Conservation (phyloP, 106 monocot genomes). For the Phalaenopsis aphrodite region DNA sequence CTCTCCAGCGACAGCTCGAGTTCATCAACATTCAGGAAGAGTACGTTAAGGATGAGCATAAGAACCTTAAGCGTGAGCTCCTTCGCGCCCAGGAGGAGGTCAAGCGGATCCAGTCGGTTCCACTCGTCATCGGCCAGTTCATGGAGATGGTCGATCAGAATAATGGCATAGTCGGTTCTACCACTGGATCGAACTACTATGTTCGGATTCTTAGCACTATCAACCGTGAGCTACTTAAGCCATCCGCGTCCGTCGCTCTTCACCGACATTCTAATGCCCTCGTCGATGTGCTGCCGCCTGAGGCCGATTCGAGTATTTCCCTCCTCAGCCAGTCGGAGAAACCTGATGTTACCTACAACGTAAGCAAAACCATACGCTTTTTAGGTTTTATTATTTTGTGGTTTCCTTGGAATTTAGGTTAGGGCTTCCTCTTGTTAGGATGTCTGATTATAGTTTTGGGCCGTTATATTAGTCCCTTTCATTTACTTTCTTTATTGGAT, state of each 20-base stretch:
- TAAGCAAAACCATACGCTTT: slow-evolving; percentile 12
- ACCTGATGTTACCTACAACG: slow-evolving; percentile 58
- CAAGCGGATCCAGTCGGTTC: slow-evolving; percentile 98
- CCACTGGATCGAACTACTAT: slow-evolving; percentile 96
- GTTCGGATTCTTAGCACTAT: slow-evolving; percentile 92
- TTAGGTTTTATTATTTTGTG: not conserved
- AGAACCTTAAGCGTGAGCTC: slow-evolving; percentile 98
- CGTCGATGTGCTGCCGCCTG: slow-evolving; percentile 85
- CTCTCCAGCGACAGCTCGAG: slow-evolving; percentile 78
- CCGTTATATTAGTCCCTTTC: not conserved
- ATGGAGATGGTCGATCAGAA: slow-evolving; percentile 99
- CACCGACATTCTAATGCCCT: slow-evolving; percentile 96
- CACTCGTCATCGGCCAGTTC: slow-evolving; percentile 98
- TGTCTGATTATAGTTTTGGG: not conserved
- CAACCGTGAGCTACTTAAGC: slow-evolving; percentile 87
- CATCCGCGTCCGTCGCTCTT: slow-evolving; percentile 88
- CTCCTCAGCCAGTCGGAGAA: slow-evolving; percentile 64
- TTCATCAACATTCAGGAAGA: slow-evolving; percentile 98
- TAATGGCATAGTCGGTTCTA: slow-evolving; percentile 95
- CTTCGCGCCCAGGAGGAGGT: slow-evolving; percentile 99
- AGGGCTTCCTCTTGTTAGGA: not conserved
- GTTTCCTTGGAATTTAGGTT: not conserved
- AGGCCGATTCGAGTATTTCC: slow-evolving; percentile 94
- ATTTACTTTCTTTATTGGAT: not conserved
- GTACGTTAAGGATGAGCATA: slow-evolving; percentile 99